These are phyloP conservation scores for Kuraishia molischiana DNA, from an alignment of 805 yeast species.

Conservation along the genomic window DNA sequence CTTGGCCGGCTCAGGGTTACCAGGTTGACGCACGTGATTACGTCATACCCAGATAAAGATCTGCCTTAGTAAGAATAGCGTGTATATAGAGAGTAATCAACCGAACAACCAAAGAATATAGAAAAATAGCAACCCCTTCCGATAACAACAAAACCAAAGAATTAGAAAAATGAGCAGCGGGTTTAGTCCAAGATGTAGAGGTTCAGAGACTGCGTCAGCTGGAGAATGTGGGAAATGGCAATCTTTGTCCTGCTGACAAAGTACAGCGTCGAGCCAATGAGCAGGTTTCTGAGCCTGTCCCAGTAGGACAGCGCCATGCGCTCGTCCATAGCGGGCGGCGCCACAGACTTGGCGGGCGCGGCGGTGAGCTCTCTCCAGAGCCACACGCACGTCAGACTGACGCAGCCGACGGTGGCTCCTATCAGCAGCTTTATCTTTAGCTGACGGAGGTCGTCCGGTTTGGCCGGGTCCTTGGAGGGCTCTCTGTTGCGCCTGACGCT, in stretches of 20 bases:
- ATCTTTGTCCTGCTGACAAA: background rate
- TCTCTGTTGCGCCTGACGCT: background rate
- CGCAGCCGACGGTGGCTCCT: constrained; percentile 18
- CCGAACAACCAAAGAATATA: too few species aligned
- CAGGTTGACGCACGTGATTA: too few species aligned
- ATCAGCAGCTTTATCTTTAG: constrained; percentile 9
- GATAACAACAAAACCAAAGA: too few species aligned
- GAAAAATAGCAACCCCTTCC: too few species aligned
- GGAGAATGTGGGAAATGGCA: background rate
- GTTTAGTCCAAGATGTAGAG: too few species aligned
- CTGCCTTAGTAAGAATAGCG: too few species aligned
- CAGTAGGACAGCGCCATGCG: background rate
- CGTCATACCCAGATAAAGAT: too few species aligned
- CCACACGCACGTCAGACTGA: constrained; percentile 17
- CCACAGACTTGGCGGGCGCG: background rate
- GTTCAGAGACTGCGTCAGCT: background rate
- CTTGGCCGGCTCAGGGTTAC: too few species aligned
- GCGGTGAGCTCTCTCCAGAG: constrained; percentile 13
- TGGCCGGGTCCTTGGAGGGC: background rate
- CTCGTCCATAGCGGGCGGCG: background rate
- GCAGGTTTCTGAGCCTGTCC: background rate
- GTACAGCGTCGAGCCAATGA: background rate
- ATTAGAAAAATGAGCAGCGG: too few species aligned
- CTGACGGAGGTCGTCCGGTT: background rate
- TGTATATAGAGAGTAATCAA: too few species aligned